Evolutionary conservation across 2,329 filamentous ascomycete species (phyloP).

Genomic region (Leptoxyphium fumago): DNA sequence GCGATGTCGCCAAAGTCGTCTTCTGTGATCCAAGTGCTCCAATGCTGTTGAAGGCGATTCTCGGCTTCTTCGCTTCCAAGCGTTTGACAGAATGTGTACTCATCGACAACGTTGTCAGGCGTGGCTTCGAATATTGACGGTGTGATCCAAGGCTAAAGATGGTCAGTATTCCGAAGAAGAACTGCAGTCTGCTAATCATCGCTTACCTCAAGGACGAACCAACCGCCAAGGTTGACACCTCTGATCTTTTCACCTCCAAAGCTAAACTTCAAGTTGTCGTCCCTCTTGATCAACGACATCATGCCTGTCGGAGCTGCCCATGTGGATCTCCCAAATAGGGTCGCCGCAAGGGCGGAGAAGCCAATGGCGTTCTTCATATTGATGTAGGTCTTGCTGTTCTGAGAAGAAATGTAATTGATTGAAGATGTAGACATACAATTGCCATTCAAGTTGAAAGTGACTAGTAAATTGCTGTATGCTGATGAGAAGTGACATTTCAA

Average conservation of each 20-base stretch:
- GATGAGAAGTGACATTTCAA: too few species aligned
- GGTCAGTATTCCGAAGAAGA: neutral
- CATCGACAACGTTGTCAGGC: constrained; percentile 36
- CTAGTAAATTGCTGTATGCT: too few species aligned
- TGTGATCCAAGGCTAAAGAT: constrained; percentile 36
- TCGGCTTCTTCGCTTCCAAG: constrained; percentile 36
- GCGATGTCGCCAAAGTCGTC: constrained; percentile 42
- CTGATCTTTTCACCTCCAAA: constrained; percentile 42
- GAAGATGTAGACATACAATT: neutral
- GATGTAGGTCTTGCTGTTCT: neutral
- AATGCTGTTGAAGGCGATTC: constrained; percentile 38
- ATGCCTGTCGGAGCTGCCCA: constrained; percentile 9
- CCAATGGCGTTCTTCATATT: neutral
- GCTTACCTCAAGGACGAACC: constrained; percentile 45
- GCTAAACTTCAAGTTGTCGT: constrained; percentile 29
- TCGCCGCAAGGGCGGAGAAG: constrained; percentile 8
- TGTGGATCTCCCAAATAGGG: constrained; percentile 11
- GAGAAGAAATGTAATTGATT: neutral
- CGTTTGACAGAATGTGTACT: constrained; percentile 21
- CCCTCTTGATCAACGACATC: constrained; percentile 8
- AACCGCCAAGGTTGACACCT: constrained; percentile 50
- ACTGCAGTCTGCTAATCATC: constrained; percentile 1
- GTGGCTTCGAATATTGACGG: constrained; percentile 42
- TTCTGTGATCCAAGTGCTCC: constrained; percentile 41
- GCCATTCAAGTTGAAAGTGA: neutral